These are phyloP conservation scores for Cyclotella atomus DNA, from an alignment of 108 stramenopile species.

Conservation along the genomic window DNA sequence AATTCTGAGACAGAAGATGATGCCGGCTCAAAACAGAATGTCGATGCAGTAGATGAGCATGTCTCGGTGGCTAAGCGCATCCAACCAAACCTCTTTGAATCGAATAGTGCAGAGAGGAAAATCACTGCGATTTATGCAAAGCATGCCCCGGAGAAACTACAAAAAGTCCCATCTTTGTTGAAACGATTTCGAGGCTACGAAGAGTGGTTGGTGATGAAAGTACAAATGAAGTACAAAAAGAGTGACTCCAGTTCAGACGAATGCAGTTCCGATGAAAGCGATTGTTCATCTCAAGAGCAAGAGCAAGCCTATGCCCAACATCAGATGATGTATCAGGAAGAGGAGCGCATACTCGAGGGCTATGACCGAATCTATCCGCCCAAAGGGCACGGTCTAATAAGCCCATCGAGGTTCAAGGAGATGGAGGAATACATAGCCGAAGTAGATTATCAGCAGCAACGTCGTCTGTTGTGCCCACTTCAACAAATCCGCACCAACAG, in stretches of 20 bases:
- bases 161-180: slow-evolving; percentile 50
- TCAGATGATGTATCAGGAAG: slow-evolving; percentile 23
- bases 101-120: slow-evolving; percentile 39
- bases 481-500: slow-evolving; percentile 1
- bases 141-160: slow-evolving; percentile 63
- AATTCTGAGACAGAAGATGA: neutral
- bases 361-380: slow-evolving; percentile 63
- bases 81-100: slow-evolving; percentile 21
- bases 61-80: neutral
- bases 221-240: slow-evolving; percentile 54
- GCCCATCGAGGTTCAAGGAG: slow-evolving; percentile 43
- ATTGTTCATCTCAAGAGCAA: slow-evolving; percentile 10
- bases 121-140: slow-evolving; percentile 49
- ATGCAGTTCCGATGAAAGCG: slow-evolving; percentile 15
- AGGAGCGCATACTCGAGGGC: slow-evolving; percentile 43
- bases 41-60: neutral
- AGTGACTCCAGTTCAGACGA: slow-evolving; percentile 10
- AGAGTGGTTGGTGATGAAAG: slow-evolving; percentile 56
- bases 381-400: slow-evolving; percentile 17
- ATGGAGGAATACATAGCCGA: slow-evolving; percentile 42
- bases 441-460: slow-evolving; percentile 42
- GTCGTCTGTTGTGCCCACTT: neutral
- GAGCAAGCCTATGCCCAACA: neutral
- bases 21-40: slow-evolving; percentile 6
- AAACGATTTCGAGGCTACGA: slow-evolving; percentile 65